These are phyloP conservation scores for Monosporozyma servazzii DNA, from an alignment of 805 yeast genomes.

Conservation along the genomic window DNA sequence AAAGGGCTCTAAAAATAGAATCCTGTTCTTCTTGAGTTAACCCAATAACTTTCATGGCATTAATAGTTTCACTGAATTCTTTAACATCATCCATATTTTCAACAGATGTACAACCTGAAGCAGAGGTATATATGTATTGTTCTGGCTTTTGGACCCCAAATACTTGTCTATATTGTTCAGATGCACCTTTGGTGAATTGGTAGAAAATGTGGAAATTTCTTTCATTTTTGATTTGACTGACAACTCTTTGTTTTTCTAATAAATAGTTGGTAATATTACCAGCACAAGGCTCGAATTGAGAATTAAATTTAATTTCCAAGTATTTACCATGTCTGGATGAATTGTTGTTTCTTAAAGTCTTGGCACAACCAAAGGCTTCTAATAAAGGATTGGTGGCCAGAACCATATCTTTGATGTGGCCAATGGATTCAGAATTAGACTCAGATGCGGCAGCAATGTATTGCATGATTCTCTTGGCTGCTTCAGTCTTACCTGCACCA, in stretches of 20 bases:
- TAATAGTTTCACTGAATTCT: constrained; percentile 72
- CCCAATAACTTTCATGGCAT: constrained; percentile 87
- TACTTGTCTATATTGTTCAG: constrained; percentile 68
- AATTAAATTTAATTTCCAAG: constrained; percentile 80
- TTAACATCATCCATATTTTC: constrained; percentile 74
- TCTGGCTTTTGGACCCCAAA: constrained; percentile 94
- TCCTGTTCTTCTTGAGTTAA: constrained; percentile 77
- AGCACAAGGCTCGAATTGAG: constrained; percentile 78
- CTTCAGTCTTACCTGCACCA: constrained; percentile 97
- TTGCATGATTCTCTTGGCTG: constrained; percentile 96
- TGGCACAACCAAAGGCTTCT: constrained; percentile 98
- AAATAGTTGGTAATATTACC: constrained; percentile 94
- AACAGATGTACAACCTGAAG: constrained; percentile 77
- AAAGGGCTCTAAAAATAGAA: constrained; percentile 72
- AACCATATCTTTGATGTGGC: constrained; percentile 91
- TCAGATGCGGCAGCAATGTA: constrained; percentile 76
- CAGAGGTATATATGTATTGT: constrained; percentile 79
- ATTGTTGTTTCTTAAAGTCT: constrained; percentile 93
- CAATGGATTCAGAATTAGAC: constrained; percentile 57
- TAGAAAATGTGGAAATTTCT: constrained; percentile 96
- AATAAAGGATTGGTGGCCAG: constrained; percentile 95
- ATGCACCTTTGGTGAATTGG: constrained; percentile 88
- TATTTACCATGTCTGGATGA: constrained; percentile 97
- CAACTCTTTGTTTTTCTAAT: constrained; percentile 92
- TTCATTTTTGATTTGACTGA: constrained; percentile 85